Conservation (phyloP, 768 basidiomycete genomes). For the Boletellus sp. region DNA sequence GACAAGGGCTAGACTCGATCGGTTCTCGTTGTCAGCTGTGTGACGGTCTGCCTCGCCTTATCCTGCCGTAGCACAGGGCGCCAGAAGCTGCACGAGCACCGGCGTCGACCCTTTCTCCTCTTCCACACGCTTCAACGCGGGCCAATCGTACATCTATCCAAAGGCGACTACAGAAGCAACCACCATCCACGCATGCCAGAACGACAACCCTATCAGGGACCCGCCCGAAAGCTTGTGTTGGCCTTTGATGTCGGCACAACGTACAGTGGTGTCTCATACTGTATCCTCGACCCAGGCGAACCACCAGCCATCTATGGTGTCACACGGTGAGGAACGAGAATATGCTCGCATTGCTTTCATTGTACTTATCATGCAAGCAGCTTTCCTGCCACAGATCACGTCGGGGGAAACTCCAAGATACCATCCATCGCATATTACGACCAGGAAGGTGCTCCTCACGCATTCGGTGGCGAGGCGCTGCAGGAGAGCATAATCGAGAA, state of each 20-base stretch:
- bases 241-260: slow-evolving; percentile 55
- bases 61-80: slow-evolving; percentile 9
- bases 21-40: slow-evolving; percentile 1
- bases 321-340: slow-evolving; percentile 17
- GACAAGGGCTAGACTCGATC: slow-evolving; percentile 9
- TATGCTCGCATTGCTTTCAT: not conserved
- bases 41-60: slow-evolving; percentile 8
- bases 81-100: not conserved
- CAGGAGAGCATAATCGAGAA: slow-evolving; percentile 35
- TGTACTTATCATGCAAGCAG: slow-evolving; percentile 26
- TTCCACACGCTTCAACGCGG: not conserved
- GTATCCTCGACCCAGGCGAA: slow-evolving; percentile 31
- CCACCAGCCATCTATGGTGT: slow-evolving; percentile 20
- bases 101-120: not conserved
- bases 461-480: slow-evolving; percentile 45
- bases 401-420: slow-evolving; percentile 49
- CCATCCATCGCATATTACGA: slow-evolving; percentile 50
- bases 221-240: slow-evolving; percentile 40
- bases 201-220: slow-evolving; percentile 39
- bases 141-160: not conserved
- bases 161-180: not conserved
- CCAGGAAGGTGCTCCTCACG: slow-evolving; percentile 34
- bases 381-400: slow-evolving; percentile 44
- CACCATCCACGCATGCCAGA: slow-evolving; percentile 19
- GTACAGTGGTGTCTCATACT: slow-evolving; percentile 47